Conservation (phyloP, 1,284 basidiomycete genomes). For the Singerocomus inundabilis region DNA sequence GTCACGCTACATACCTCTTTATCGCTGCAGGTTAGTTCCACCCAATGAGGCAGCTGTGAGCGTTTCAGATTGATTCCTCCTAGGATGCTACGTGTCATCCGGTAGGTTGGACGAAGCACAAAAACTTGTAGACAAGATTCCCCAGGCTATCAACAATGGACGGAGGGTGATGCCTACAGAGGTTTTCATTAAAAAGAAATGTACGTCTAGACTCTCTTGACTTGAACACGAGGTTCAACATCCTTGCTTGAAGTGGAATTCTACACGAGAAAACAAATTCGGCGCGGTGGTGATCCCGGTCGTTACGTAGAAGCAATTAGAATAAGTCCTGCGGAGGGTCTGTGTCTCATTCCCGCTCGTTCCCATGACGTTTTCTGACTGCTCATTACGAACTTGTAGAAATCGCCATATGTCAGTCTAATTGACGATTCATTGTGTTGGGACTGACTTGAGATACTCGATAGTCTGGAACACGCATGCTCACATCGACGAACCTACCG, state of each 20-base stretch:
- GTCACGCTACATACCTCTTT: conserved; percentile 74
- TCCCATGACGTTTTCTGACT: neutral
- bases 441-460: conserved; percentile 1
- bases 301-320: conserved; percentile 53
- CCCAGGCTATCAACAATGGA: conserved; percentile 54
- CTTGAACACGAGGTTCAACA: neutral
- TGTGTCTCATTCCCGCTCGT: conserved; percentile 13
- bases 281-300: conserved; percentile 49
- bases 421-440: neutral
- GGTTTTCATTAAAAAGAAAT: conserved; percentile 74
- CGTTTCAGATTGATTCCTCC: neutral
- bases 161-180: conserved; percentile 74
- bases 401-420: conserved; percentile 54
- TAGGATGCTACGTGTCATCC: conserved; percentile 60
- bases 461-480: conserved; percentile 74
- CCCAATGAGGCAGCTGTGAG: neutral
- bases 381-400: conserved; percentile 36
- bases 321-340: conserved; percentile 70
- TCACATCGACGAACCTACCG: conserved; percentile 51
- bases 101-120: conserved; percentile 55
- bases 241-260: conserved; percentile 56
- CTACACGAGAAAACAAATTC: conserved; percentile 64
- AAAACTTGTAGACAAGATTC: conserved; percentile 59
- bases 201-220: conserved; percentile 4
- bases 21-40: conserved; percentile 55